Base-by-base conservation (phyloP, 441 rosid species). In the Pelargonium citronellum region DNA sequence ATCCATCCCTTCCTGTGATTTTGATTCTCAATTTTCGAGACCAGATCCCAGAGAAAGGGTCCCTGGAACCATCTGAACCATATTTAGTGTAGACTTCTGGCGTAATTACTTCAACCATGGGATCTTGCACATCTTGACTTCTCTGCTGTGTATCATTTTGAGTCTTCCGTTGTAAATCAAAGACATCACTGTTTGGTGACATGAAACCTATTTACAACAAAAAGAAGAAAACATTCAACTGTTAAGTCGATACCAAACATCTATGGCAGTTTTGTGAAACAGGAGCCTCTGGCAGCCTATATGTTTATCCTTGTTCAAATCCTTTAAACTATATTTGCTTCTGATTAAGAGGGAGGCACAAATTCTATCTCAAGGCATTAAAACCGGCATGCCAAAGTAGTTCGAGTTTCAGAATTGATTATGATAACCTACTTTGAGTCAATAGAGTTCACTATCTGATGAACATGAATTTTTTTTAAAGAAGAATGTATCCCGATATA, bases 1-100 rank as follows among this genome's bases (percentile, higher is more conserved):
- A 74, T 55, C 96, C 96, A 74, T 94, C 94, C 46, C 87, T 83
- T 75, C 96, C 97, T 13, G 88, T 90, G 73, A 91, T 84, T 75
- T 82, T 90, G 73, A 94, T 75, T 80, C 96, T 89, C 82, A 94
- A 66, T 51, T 84, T 82, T 74, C 97, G 87, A 67, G 95, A 85
- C 97, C 97, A 94, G 74, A 87, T 86, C 39, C 87, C 79, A 22
- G 92, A 81, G 79, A 93, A 93, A 5, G 95, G 85, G 69, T 66
- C 77, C 84, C 87, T 86, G 58, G 94, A 80, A 69, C 83, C 79
- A 80, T 82, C 96, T 80, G 85, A 82, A 77, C 82, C 85, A 82
- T 76, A 84, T 68, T 80, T 74, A 82, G 66, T 78, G 80, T 82
- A 84, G 30, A 83, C 86, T 60, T 89, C 89, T 73, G 97, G 97